Evolutionary conservation across 106 monocot species (phyloP).

Genomic region (Acorus gramineus): DNA sequence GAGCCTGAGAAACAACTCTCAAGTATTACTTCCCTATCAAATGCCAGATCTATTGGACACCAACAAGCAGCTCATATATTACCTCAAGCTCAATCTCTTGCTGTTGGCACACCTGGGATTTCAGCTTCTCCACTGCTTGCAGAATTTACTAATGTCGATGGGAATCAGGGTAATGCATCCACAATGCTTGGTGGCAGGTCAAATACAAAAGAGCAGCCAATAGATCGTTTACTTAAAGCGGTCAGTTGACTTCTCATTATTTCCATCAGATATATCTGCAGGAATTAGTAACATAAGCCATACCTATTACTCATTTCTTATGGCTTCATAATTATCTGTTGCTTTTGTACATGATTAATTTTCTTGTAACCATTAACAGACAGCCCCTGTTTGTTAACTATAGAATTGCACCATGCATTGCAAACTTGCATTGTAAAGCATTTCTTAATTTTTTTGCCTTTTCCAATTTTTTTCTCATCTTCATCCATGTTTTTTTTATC

Average conservation of each 20-base stretch:
- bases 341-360: too few species aligned
- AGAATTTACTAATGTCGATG: conserved; percentile 50
- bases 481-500: too few species aligned
- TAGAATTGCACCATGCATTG: too few species aligned
- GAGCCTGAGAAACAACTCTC: conserved; percentile 63
- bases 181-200: conserved; percentile 21
- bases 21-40: conserved; percentile 29
- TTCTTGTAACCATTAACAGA: too few species aligned
- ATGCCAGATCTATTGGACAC: conserved; percentile 21
- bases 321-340: too few species aligned
- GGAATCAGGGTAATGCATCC: conserved; percentile 30
- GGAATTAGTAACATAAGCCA: too few species aligned
- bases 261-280: not conserved
- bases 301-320: too few species aligned
- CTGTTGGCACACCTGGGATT: conserved; percentile 53
- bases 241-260: conserved; percentile 32
- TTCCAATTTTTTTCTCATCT: too few species aligned
- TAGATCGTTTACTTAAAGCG: conserved; percentile 70
- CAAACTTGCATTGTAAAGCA: too few species aligned
- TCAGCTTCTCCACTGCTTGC: conserved; percentile 89
- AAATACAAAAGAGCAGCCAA: conserved; percentile 43
- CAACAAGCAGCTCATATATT: conserved; percentile 23
- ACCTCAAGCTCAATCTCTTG: conserved; percentile 29
- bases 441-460: too few species aligned
- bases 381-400: too few species aligned